These are phyloP conservation scores for Trichoderma semiorbis DNA, from an alignment of 2,329 filamentous ascomycete genomes.

Conservation along the genomic window DNA sequence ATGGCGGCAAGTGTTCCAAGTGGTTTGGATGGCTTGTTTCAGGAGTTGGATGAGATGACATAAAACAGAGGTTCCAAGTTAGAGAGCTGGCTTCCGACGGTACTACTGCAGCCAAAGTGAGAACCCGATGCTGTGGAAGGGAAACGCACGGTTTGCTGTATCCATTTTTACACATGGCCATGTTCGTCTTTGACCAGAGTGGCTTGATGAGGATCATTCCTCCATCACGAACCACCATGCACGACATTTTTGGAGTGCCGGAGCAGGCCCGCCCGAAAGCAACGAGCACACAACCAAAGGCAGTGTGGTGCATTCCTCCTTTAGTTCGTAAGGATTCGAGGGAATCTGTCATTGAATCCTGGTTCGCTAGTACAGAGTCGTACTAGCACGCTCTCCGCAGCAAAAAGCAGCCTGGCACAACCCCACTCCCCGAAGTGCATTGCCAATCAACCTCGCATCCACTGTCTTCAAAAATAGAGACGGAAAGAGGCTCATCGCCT, in stretches of 20 bases:
- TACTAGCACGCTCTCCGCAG: neutral
- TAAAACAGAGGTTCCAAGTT: neutral
- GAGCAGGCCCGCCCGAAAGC: neutral
- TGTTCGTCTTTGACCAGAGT: neutral
- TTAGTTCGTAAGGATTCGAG: neutral
- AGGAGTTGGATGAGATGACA: neutral
- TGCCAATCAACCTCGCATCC: neutral
- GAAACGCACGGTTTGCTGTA: neutral
- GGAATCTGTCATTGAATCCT: neutral
- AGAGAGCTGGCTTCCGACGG: neutral
- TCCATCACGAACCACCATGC: neutral
- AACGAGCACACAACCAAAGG: neutral
- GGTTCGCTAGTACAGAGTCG: neutral
- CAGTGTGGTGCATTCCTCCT: neutral
- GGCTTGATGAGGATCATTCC: neutral
- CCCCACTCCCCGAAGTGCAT: neutral
- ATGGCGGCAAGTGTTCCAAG: neutral
- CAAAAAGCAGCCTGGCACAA: neutral
- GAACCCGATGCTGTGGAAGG: neutral
- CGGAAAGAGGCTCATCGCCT: neutral
- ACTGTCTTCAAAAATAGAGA: neutral
- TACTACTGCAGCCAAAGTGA: neutral
- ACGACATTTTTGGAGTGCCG: constrained; percentile 5
- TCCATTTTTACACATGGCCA: neutral
- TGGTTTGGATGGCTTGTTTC: neutral